Conservation (phyloP, 2,329 filamentous ascomycete species). For the Phyllosticta capitalensis region DNA sequence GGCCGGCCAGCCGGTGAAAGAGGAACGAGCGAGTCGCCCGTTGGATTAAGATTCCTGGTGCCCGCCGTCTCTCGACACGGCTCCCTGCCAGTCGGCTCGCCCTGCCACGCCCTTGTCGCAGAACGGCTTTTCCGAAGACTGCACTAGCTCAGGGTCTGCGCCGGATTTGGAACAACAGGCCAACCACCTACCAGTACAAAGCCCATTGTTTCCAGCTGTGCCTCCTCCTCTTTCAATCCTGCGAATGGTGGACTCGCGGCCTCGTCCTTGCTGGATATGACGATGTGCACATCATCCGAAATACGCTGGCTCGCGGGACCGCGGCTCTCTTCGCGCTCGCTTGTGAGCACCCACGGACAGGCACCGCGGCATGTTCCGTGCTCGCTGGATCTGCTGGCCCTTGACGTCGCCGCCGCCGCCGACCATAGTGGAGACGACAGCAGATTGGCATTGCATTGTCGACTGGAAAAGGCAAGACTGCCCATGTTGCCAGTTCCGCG, state of each 20-base stretch:
- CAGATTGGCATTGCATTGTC: neutral
- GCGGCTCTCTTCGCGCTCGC: conserved; percentile 6
- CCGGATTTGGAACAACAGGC: neutral
- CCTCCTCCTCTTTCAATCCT: neutral
- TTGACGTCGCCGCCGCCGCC: conserved; percentile 2
- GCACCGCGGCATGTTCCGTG: conserved; percentile 7
- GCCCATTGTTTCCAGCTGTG: neutral
- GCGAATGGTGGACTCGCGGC: neutral
- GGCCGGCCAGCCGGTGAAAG: neutral
- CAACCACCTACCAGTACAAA: neutral
- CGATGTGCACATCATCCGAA: conserved; percentile 9
- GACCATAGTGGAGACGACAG: neutral
- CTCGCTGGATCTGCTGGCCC: neutral
- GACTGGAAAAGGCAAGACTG: neutral
- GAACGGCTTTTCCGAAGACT: neutral
- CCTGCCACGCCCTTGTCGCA: neutral
- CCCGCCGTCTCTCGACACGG: conserved; percentile 1
- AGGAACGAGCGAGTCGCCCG: neutral
- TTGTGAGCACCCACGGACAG: conserved; percentile 3
- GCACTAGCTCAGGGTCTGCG: neutral
- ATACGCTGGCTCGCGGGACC: neutral
- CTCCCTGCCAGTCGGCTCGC: neutral
- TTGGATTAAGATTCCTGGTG: neutral
- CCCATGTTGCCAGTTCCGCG: neutral
- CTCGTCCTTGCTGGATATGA: conserved; percentile 1